Conservation (phyloP, 2,329 filamentous ascomycete genomes). For the Diaporthe citrichinensis region DNA sequence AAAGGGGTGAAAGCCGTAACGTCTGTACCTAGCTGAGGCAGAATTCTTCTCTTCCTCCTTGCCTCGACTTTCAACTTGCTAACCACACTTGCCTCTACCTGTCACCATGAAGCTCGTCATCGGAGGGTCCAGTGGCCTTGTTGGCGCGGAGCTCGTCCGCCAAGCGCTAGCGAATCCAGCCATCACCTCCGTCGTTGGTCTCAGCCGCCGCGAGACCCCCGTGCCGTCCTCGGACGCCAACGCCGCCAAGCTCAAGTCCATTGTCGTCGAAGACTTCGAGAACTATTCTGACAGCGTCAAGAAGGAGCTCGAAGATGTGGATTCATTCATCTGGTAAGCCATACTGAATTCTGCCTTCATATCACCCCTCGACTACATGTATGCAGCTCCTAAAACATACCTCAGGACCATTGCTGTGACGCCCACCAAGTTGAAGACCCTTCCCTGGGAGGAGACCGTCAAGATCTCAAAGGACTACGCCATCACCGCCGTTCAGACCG, state of each 20-base stretch:
- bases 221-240: slow-evolving; percentile 25
- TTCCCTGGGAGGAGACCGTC: slow-evolving; percentile 31
- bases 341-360: neutral
- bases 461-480: slow-evolving; percentile 34
- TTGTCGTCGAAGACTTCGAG: slow-evolving; percentile 57
- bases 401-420: slow-evolving; percentile 49
- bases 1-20: neutral
- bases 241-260: slow-evolving; percentile 55
- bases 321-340: slow-evolving; percentile 59
- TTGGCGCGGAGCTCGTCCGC: slow-evolving; percentile 59
- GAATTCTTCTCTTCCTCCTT: neutral
- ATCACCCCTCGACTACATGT: accelerated
- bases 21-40: neutral
- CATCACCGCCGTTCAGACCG: slow-evolving; percentile 13
- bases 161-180: slow-evolving; percentile 54
- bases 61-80: neutral
- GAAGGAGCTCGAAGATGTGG: slow-evolving; percentile 56
- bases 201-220: slow-evolving; percentile 55
- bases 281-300: slow-evolving; percentile 57
- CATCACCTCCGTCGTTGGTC: slow-evolving; percentile 57
- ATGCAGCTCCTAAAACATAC: neutral
- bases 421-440: slow-evolving; percentile 42
- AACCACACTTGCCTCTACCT: neutral
- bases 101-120: slow-evolving; percentile 61
- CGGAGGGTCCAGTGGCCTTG: slow-evolving; percentile 58